These are phyloP conservation scores for Speleostelium caveatum DNA, from an alignment of 78 protist genomes.

Conservation along the genomic window DNA sequence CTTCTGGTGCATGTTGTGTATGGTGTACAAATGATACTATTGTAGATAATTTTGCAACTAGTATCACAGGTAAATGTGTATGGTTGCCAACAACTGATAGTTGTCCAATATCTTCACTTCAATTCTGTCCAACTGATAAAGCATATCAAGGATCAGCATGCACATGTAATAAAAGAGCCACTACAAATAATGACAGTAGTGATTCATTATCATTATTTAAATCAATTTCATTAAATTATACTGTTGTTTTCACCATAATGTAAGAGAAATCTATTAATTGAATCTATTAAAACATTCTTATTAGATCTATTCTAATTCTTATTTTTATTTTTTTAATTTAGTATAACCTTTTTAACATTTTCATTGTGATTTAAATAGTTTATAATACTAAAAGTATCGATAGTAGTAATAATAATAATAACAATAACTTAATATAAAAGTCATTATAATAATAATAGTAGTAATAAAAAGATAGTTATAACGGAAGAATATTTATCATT, in stretches of 20 bases:
- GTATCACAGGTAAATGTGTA: background rate
- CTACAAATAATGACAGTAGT: background rate
- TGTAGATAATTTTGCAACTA: background rate
- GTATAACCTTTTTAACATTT: no score
- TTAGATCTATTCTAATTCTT: no score
- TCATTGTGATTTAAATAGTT: no score
- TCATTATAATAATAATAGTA: no score
- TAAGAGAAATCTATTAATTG: background rate
- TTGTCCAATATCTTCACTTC: background rate
- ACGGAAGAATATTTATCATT: no score
- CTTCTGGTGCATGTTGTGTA: slow-evolving; percentile 25
- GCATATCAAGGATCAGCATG: background rate
- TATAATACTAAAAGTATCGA: no score
- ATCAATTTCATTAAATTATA: background rate
- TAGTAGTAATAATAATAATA: no score
- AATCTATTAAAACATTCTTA: background rate
- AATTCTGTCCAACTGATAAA: background rate
- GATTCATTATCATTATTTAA: background rate
- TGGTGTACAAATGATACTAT: slow-evolving; percentile 17
- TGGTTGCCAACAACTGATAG: background rate
- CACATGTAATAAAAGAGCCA: slow-evolving; percentile 13
- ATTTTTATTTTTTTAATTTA: no score
- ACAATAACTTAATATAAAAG: no score
- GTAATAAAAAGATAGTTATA: no score
- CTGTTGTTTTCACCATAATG: background rate